Evolutionary conservation across 1,284 basidiomycete genomes (phyloP).

Genomic region (Phaffia rhodozyma): DNA sequence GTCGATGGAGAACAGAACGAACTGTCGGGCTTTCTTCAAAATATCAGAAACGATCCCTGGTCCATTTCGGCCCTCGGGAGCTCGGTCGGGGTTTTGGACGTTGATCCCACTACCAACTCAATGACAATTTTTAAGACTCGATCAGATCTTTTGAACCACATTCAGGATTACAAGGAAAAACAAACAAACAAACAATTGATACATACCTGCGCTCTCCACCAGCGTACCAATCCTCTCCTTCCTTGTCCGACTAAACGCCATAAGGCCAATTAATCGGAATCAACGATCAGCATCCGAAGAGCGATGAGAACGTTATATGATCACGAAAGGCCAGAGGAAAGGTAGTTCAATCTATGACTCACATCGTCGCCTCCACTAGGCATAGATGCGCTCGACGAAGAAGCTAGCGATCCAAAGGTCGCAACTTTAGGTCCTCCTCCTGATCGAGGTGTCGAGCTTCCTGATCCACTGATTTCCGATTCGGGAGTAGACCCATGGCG

Average conservation of each 20-base stretch:
- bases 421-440: conserved; percentile 21
- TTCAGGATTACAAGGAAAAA: neutral
- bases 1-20: conserved; percentile 29
- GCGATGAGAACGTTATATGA: neutral
- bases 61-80: conserved; percentile 44
- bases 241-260: conserved; percentile 22
- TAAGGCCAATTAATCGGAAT: neutral
- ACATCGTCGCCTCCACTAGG: conserved; percentile 12
- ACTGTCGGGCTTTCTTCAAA: conserved; percentile 69
- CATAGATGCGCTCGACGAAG: neutral
- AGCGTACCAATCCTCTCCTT: conserved; percentile 38
- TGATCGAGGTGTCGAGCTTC: conserved; percentile 1
- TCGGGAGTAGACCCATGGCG: neutral
- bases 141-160: too few species aligned
- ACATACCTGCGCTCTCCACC: conserved; percentile 73
- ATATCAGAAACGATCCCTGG: conserved; percentile 62
- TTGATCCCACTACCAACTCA: conserved; percentile 60
- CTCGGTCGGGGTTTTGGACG: conserved; percentile 67
- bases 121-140: conserved; percentile 14
- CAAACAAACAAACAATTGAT: conserved; percentile 4
- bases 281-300: too few species aligned
- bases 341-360: neutral
- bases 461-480: neutral
- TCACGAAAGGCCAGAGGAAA: neutral
- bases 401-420: conserved; percentile 18